A percentile compares a stretch with the other conserved stretches of the same genome.
Conservation (phyloP, 1,284 basidiomycete species). For the Cutaneotrichosporon sp. region DNA sequence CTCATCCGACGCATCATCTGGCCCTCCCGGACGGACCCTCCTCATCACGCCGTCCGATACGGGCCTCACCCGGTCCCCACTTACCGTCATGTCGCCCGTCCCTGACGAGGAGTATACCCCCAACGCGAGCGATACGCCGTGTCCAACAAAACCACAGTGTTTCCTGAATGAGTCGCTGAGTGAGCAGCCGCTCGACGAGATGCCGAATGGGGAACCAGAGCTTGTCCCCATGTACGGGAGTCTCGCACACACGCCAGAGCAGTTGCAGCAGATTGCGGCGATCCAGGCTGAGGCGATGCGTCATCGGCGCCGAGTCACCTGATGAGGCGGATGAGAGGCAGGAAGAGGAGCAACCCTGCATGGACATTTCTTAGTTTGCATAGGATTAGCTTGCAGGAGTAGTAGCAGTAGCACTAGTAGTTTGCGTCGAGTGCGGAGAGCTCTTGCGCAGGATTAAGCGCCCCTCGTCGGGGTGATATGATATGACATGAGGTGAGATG, state of each 20-base stretch:
- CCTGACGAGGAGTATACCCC: not conserved
- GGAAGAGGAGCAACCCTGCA: too few relatives aligned
- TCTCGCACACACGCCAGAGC: constrained; percentile 42
- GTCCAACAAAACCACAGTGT: not conserved
- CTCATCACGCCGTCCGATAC: constrained; percentile 16
- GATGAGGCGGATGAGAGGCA: too few relatives aligned
- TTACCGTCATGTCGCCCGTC: not conserved
- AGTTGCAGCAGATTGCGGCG: constrained; percentile 37
- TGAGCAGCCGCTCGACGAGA: not conserved
- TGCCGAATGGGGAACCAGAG: not conserved
- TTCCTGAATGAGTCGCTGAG: not conserved
- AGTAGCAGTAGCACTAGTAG: too few relatives aligned
- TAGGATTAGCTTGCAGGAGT: too few relatives aligned
- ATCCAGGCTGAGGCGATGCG: constrained; percentile 26
- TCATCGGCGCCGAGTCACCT: too few relatives aligned
- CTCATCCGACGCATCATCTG: constrained; percentile 15
- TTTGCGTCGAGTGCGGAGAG: too few relatives aligned
- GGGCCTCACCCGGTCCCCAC: not conserved
- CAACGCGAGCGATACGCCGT: not conserved
- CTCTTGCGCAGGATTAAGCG: too few relatives aligned
- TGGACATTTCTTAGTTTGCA: too few relatives aligned
- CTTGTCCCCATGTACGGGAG: constrained; percentile 37
- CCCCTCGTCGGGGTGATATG: too few relatives aligned
- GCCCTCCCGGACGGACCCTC: constrained; percentile 7
- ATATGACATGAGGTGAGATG: too few relatives aligned